Conservation (phyloP, 2,329 filamentous ascomycete genomes). For the Xylaria sp. region DNA sequence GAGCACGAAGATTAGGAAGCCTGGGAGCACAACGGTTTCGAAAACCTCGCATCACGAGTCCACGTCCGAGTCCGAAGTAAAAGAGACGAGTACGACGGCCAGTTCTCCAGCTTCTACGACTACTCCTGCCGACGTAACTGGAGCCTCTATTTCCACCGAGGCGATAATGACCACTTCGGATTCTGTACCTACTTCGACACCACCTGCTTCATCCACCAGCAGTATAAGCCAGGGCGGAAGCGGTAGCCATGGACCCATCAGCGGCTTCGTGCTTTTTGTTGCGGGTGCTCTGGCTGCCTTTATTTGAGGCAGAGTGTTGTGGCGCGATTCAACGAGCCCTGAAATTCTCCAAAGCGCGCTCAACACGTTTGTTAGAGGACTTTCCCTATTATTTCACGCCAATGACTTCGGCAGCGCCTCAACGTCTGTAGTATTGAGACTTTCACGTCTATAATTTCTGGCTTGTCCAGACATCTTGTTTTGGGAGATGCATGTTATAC, state of each 20-base stretch:
- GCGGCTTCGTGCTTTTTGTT: conserved; percentile 27
- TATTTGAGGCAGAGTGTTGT: not conserved
- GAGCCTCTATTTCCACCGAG: conserved; percentile 5
- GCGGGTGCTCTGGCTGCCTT: conserved; percentile 33
- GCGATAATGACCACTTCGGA: conserved; percentile 8
- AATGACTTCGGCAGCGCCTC: not conserved
- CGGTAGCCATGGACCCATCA: conserved; percentile 13
- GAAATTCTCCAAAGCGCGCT: not conserved
- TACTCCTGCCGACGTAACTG: conserved; percentile 19
- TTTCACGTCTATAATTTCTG: not conserved
- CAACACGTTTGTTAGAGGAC: not conserved
- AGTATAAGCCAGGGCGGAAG: conserved; percentile 19
- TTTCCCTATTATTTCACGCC: conserved; percentile 1
- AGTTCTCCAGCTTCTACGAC: conserved; percentile 1
- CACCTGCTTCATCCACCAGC: conserved; percentile 17
- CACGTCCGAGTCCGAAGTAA: conserved; percentile 15
- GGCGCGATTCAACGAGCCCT: not conserved
- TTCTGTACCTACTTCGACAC: conserved; percentile 6
- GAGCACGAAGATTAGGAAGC: conserved; percentile 13
- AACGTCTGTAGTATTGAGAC: not conserved
- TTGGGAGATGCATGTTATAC: conserved; percentile 5
- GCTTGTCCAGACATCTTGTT: not conserved
- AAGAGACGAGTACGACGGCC: conserved; percentile 14
- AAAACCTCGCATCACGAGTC: conserved; percentile 6
- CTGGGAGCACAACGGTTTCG: conserved; percentile 24